Evolutionary conservation across 2,329 filamentous ascomycete genomes (phyloP).

Genomic region (Rhynchosporium agropyri): DNA sequence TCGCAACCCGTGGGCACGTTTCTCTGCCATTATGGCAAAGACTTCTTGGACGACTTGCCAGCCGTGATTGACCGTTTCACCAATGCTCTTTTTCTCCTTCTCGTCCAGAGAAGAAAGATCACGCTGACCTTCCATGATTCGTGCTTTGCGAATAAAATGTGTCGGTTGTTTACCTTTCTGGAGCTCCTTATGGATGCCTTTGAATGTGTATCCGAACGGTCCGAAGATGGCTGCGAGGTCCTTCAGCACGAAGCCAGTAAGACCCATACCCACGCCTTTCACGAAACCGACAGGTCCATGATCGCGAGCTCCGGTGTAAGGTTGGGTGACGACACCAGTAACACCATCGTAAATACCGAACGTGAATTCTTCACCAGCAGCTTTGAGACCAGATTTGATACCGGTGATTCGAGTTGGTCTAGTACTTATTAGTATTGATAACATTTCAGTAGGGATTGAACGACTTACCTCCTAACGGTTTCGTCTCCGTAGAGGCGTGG

Average conservation of each 20-base stretch:
- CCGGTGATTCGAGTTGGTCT: conserved; percentile 65
- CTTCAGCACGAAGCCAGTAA: conserved; percentile 66
- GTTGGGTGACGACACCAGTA: conserved; percentile 63
- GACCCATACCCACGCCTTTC: conserved; percentile 59
- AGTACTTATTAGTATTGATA: background rate
- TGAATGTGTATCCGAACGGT: conserved; percentile 63
- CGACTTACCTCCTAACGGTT: conserved; percentile 56
- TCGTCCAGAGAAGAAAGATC: conserved; percentile 46
- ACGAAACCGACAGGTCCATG: conserved; percentile 56
- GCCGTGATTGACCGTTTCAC: conserved; percentile 45
- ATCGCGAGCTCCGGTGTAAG: conserved; percentile 58
- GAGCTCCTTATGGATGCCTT: conserved; percentile 64
- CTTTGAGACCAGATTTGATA: conserved; percentile 62
- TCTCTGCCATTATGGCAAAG: conserved; percentile 46
- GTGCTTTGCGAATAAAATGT: conserved; percentile 56
- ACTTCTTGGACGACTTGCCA: conserved; percentile 50
- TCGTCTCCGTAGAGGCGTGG: conserved; percentile 71
- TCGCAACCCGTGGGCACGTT: conserved; percentile 35
- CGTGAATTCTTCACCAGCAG: conserved; percentile 62
- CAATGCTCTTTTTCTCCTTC: conserved; percentile 40
- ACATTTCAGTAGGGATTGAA: background rate
- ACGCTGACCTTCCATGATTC: conserved; percentile 60
- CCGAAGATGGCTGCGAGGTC: conserved; percentile 63
- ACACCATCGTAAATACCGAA: conserved; percentile 68
- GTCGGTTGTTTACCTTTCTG: conserved; percentile 56